Evolutionary conservation across 805 yeast genomes (phyloP), one percentile per base, ranked within the genome.

Genomic region (Barnettozyma siamensis): DNA sequence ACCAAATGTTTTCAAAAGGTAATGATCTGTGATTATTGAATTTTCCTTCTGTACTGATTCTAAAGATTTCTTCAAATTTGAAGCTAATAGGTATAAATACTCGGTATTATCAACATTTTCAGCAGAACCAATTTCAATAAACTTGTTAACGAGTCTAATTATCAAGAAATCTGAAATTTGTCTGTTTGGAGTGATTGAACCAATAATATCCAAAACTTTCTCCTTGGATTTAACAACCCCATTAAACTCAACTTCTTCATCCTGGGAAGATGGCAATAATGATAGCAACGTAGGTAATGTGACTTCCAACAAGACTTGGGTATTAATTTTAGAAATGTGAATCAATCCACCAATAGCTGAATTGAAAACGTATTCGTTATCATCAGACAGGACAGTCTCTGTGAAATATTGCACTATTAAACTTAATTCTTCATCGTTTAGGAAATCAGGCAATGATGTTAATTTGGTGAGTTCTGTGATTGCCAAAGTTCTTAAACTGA

Each of bases 401-500:
- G 76, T 77, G 29, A 87, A 64, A 50, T 80, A 77, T 48, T 77
- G 85, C 27, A 82, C 75, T 7, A 85, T 65, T 39, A 85, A 62
- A 23, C 77, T 73, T 21, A 76, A 58, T 49, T 88, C 95, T 39
- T 75, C 74, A 4, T 52, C 47, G 13, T 60, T 59, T 36, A 88
- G 61, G 48, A 76, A 80, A 1, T 62, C 64, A 2, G 63, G 59
- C 49, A 84, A 63, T 24, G 67, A 63, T 8, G 80, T 65, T 33
- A 87, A 54, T 38, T 76, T 75, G 1, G 78, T 69, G 38, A 88
- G 68, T 34, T 83, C 85, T 40, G 76, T 76, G 23, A 84, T 65
- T 1, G 93, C 75, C 31, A 82, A 64, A 21, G 83, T 70, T 52
- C 88, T 72, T 42, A 88, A 67, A 2, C 88, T 76, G 10, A 79